Evolutionary conservation across 306 rosid genomes (phyloP).

Genomic region (Trifolium pratense): DNA sequence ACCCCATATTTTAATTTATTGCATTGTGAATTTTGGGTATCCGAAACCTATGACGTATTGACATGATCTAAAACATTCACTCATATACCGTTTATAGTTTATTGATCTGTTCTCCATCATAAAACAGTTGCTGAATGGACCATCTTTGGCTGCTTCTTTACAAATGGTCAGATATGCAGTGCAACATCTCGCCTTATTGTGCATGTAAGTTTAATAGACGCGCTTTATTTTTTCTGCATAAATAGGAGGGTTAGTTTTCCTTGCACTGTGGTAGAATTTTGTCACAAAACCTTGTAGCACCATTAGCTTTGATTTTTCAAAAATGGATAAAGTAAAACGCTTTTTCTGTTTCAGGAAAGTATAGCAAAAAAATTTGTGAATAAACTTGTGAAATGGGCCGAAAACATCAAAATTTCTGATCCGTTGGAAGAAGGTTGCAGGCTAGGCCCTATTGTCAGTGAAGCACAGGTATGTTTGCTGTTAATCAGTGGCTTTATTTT

Average conservation of each 20-base stretch:
- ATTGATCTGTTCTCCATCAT: slow-evolving; percentile 40
- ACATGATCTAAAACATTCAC: background rate
- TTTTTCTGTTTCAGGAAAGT: slow-evolving; percentile 68
- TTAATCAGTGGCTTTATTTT: background rate
- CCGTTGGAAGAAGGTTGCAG: slow-evolving; percentile 98
- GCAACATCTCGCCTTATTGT: slow-evolving; percentile 96
- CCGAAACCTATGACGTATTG: slow-evolving; percentile 11
- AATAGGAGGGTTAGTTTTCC: background rate
- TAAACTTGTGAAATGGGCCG: slow-evolving; percentile 72
- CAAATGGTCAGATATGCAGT: slow-evolving; percentile 99
- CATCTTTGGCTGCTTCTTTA: slow-evolving; percentile 90
- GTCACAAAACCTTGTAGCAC: background rate
- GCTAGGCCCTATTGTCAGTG: slow-evolving; percentile 93
- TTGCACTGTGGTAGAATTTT: background rate
- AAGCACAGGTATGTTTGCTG: slow-evolving; percentile 68
- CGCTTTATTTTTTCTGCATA: background rate
- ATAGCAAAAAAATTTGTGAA: slow-evolving; percentile 76
- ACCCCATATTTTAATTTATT: slow-evolving; percentile 12
- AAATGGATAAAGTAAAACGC: slow-evolving; percentile 1
- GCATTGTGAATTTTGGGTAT: slow-evolving; percentile 5
- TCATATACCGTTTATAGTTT: background rate
- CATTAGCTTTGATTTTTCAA: slow-evolving; percentile 11
- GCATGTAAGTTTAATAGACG: slow-evolving; percentile 67
- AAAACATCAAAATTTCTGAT: slow-evolving; percentile 91
- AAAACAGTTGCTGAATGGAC: slow-evolving; percentile 95